These are phyloP conservation scores for Fomitopsis palustris DNA, from an alignment of 1,284 basidiomycete genomes.

Conservation along the genomic window DNA sequence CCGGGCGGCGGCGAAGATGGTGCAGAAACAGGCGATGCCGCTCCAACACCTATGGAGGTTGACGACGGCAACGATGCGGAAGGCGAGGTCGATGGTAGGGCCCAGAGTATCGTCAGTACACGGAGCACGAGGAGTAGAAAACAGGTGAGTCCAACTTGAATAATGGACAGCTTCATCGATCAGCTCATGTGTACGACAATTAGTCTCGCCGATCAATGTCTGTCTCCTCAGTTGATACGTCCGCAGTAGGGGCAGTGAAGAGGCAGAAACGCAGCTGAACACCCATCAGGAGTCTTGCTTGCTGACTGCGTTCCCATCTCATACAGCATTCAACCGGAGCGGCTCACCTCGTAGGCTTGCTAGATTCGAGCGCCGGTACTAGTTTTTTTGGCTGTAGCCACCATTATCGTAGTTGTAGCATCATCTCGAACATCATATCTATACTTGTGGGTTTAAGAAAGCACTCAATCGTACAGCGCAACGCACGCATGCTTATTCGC, in stretches of 20 bases:
- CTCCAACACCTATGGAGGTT: conserved; percentile 28
- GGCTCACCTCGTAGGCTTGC: no score
- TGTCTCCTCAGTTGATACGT: conserved; percentile 26
- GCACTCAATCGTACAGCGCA: no score
- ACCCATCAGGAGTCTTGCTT: no score
- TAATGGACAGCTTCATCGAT: neutral
- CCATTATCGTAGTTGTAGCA: no score
- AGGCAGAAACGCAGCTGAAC: conserved; percentile 21
- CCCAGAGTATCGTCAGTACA: conserved; percentile 63
- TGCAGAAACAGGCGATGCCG: conserved; percentile 16
- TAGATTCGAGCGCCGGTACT: no score
- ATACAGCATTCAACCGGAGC: no score
- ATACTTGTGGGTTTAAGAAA: no score
- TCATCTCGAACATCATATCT: no score
- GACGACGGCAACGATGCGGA: conserved; percentile 34
- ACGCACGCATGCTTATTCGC: neutral
- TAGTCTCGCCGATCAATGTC: conserved; percentile 53
- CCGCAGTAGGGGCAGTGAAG: conserved; percentile 17
- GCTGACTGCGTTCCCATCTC: no score
- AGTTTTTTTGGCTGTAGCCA: no score
- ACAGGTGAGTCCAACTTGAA: conserved; percentile 39
- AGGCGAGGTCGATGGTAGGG: conserved; percentile 46
- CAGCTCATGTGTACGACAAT: neutral
- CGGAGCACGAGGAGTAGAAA: conserved; percentile 56
- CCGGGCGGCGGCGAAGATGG: conserved; percentile 37